A percentile compares a stretch with the other conserved stretches of the same genome.
These are phyloP conservation scores for Eucalyptus erythrocorys DNA, from an alignment of 345 rosid species.

Conservation along the genomic window DNA sequence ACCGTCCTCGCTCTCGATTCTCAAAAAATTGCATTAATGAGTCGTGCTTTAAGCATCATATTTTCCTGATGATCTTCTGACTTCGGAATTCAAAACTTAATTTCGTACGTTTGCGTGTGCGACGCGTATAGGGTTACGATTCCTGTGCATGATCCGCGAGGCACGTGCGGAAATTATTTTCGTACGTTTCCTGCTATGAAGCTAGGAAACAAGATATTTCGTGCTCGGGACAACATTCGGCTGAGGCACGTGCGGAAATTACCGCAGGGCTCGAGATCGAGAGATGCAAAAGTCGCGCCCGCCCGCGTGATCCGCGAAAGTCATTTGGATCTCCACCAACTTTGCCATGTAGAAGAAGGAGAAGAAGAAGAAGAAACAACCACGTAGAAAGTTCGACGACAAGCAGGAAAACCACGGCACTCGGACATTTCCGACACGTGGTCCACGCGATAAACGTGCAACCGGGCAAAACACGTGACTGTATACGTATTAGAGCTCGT, in stretches of 20 bases:
- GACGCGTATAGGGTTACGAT: not conserved
- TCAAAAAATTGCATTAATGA: not conserved
- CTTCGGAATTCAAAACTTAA: not conserved
- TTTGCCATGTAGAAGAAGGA: not conserved
- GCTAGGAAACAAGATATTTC: not conserved
- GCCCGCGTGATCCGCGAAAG: not conserved
- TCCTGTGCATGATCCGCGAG: too few relatives aligned
- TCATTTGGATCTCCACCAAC: not conserved
- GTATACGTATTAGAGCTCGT: not conserved
- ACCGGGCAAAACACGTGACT: not conserved
- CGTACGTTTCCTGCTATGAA: not conserved
- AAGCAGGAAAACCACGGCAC: not conserved
- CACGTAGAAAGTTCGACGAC: not conserved
- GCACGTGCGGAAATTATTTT: too few relatives aligned
- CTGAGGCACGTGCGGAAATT: not conserved
- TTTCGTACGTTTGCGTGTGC: not conserved
- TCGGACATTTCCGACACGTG: not conserved
- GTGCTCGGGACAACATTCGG: not conserved
- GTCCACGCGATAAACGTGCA: not conserved
- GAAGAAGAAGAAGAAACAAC: not conserved
- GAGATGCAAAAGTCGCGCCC: not conserved
- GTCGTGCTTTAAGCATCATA: not conserved
- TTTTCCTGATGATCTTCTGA: not conserved
- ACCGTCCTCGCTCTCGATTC: not conserved
- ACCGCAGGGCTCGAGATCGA: not conserved